A percentile compares a stretch with the other conserved stretches of the same genome.
Evolutionary conservation across 495 filamentous ascomycete genomes (phyloP).

Genomic region (Penicillium dipodomyicola): DNA sequence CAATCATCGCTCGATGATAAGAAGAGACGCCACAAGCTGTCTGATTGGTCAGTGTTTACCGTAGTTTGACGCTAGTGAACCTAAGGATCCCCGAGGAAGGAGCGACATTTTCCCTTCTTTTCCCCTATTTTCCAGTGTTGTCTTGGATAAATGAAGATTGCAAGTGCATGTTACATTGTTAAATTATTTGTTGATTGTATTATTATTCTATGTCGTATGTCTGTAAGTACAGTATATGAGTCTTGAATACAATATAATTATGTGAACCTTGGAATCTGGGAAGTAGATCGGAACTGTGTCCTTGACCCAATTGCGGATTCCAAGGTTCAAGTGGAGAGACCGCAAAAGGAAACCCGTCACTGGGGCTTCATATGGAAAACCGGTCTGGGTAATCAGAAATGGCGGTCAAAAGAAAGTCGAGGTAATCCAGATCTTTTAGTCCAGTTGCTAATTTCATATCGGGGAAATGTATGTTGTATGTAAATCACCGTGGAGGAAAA

Average conservation of each 20-base stretch:
- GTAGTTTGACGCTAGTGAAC: neutral
- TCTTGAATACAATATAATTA: no score
- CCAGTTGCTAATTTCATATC: slow-evolving; percentile 6
- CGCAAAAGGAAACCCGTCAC: slow-evolving; percentile 5
- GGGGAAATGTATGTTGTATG: neutral
- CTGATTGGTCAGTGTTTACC: slow-evolving; percentile 3
- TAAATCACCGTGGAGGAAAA: no score
- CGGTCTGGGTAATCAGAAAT: neutral
- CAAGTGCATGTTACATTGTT: no score
- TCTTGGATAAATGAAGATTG: neutral
- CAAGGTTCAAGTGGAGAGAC: neutral
- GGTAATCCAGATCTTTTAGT: neutral
- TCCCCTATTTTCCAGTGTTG: neutral
- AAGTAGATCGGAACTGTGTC: neutral
- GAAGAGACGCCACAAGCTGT: neutral
- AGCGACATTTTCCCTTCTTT: neutral
- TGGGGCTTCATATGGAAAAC: slow-evolving; percentile 3
- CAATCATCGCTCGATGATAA: slow-evolving; percentile 6
- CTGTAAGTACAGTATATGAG: no score
- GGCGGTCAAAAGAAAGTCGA: slow-evolving; percentile 5
- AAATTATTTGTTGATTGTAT: no score
- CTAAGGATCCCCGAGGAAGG: neutral
- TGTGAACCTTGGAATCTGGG: no score
- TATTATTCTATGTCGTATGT: no score
- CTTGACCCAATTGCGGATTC: neutral